Percentiles rank a stretch among this genome's conserved stretches.
Conservation (phyloP, 148 eudicot species). For the Persicaria maculosa region DNA sequence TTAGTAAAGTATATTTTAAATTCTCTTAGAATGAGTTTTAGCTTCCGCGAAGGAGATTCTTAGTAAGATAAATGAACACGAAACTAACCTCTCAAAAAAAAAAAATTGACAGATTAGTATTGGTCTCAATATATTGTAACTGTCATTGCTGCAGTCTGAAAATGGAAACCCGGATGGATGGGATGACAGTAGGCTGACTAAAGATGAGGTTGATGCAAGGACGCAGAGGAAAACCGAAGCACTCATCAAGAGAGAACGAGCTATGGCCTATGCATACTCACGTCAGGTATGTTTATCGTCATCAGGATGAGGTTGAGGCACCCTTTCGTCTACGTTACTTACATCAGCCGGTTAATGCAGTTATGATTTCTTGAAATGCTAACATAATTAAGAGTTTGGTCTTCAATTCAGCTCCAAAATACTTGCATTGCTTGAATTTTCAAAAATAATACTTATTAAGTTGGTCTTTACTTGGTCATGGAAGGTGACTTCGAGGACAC, state of each 20-base stretch:
- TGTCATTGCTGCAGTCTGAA: conserved; percentile 28
- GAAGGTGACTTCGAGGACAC: conserved; percentile 58
- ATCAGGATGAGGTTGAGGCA: background rate
- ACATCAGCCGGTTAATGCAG: background rate
- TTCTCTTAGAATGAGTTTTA: background rate
- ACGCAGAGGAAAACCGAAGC: conserved; percentile 74
- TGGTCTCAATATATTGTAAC: background rate
- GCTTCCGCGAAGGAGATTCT: background rate
- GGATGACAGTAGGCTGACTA: conserved; percentile 85
- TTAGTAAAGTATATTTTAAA: background rate
- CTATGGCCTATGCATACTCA: conserved; percentile 94
- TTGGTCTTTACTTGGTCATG: conserved; percentile 29
- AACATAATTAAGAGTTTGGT: background rate
- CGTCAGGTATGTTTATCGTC: conserved; percentile 47
- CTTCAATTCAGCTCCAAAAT: background rate
- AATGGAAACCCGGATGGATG: conserved; percentile 46
- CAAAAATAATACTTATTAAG: background rate
- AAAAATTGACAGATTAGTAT: background rate
- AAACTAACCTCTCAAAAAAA: background rate
- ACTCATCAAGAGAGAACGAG: conserved; percentile 74
- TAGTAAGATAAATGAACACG: background rate
- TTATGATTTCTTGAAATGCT: background rate
- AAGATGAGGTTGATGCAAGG: conserved; percentile 74
- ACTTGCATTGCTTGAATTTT: background rate
- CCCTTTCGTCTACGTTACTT: background rate